Evolutionary conservation across 352 stramenopile species (phyloP).

Genomic region (Phytophthora podocarpi): DNA sequence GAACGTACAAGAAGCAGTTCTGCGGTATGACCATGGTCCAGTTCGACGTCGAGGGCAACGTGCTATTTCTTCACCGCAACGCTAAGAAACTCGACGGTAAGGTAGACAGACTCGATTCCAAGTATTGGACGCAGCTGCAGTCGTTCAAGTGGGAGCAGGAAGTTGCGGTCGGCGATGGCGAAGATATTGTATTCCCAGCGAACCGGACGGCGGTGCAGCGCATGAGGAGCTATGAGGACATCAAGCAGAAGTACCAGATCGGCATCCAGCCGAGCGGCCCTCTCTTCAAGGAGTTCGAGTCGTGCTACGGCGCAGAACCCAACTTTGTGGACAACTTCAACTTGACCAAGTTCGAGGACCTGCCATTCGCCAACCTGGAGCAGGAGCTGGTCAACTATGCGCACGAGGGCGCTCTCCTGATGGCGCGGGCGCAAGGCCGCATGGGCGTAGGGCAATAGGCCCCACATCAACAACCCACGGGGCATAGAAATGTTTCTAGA

Average conservation of each 20-base stretch:
- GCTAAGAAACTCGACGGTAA: slow-evolving; percentile 70
- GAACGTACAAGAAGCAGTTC: slow-evolving; percentile 47
- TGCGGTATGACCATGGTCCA: slow-evolving; percentile 83
- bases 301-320: slow-evolving; percentile 54
- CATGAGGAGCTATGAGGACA: slow-evolving; percentile 49
- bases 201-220: slow-evolving; percentile 28
- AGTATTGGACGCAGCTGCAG: slow-evolving; percentile 53
- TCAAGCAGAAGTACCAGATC: slow-evolving; percentile 52
- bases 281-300: slow-evolving; percentile 57
- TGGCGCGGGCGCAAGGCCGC: slow-evolving; percentile 21
- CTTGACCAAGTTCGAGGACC: slow-evolving; percentile 42
- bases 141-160: slow-evolving; percentile 44
- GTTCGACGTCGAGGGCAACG: slow-evolving; percentile 52
- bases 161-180: background rate
- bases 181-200: slow-evolving; percentile 11
- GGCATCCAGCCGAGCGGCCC: slow-evolving; percentile 45
- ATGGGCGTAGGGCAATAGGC: slow-evolving; percentile 10
- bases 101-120: slow-evolving; percentile 40
- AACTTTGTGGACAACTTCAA: slow-evolving; percentile 47
- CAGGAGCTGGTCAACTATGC: slow-evolving; percentile 57
- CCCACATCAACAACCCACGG: background rate
- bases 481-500: slow-evolving; percentile 28
- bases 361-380: slow-evolving; percentile 55
- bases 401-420: slow-evolving; percentile 46
- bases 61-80: slow-evolving; percentile 80